These are phyloP conservation scores for Paramecium pentaurelia DNA, from an alignment of 73 alveolate genomes.

Conservation along the genomic window DNA sequence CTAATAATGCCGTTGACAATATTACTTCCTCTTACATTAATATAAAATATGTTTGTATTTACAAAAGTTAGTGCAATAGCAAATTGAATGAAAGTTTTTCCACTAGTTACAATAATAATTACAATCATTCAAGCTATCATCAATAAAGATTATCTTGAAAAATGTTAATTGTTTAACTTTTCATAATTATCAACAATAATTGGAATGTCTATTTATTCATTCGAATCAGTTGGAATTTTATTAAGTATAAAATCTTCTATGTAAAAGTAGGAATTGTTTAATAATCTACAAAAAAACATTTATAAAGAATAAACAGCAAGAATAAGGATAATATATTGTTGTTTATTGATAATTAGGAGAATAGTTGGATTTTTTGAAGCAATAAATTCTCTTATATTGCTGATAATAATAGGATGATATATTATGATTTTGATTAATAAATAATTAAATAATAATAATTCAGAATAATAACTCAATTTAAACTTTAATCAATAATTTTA, in stretches of 20 bases:
- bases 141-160: neutral
- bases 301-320: neutral
- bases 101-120: constrained; percentile 24
- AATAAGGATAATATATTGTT: neutral
- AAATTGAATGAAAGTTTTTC: constrained; percentile 7
- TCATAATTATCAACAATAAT: constrained; percentile 40
- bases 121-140: neutral
- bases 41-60: constrained; percentile 38
- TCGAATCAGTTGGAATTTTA: constrained; percentile 51
- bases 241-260: constrained; percentile 29
- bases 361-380: constrained; percentile 3
- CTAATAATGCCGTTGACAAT: neutral
- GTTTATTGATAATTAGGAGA: neutral
- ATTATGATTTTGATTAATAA: too few relatives aligned
- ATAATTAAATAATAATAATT: neutral
- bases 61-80: constrained; percentile 47
- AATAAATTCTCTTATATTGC: neutral
- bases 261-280: constrained; percentile 33
- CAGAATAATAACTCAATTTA: neutral
- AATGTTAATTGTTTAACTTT: neutral
- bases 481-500: neutral
- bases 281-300: neutral
- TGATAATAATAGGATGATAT: neutral
- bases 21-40: constrained; percentile 48
- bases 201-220: constrained; percentile 53